Evolutionary conservation across 176 grass and related monocot species (phyloP).

Genomic region (Saccharum spontaneum): DNA sequence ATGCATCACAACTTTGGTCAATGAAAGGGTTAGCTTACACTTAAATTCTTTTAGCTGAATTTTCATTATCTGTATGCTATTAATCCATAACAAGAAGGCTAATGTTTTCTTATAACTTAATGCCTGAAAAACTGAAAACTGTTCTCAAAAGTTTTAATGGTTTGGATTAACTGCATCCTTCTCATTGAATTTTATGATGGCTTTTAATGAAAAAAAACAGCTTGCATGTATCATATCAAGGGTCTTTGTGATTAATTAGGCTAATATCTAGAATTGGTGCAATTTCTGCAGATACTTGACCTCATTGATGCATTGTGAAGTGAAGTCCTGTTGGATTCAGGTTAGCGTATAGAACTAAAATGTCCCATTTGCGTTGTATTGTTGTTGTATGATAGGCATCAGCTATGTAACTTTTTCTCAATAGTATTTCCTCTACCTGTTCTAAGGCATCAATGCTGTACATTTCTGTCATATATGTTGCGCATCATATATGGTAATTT

Average conservation of each 20-base stretch:
- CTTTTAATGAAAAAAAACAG: not conserved
- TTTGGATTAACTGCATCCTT: not conserved
- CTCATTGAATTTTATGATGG: not conserved
- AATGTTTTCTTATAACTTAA: slow-evolving; percentile 18
- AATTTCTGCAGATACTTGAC: slow-evolving; percentile 51
- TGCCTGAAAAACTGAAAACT: not conserved
- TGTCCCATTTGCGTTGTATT: not conserved
- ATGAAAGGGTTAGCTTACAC: not conserved
- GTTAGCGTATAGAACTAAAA: slow-evolving; percentile 32
- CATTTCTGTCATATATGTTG: not conserved
- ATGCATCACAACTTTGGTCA: not conserved
- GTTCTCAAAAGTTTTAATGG: not conserved
- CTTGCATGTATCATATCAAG: slow-evolving; percentile 4
- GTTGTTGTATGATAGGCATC: not conserved
- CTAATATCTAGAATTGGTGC: slow-evolving; percentile 17
- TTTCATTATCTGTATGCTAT: not conserved
- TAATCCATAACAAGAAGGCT: not conserved
- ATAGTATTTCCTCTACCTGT: not conserved
- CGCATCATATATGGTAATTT: not conserved
- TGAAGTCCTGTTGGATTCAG: slow-evolving; percentile 35
- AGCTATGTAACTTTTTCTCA: not conserved
- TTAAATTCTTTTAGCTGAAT: not conserved
- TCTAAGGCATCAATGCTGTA: not conserved
- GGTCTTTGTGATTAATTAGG: not conserved
- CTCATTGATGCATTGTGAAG: not conserved